These are phyloP conservation scores for Solanum tacnaense DNA, from an alignment of 257 asterid species.

Conservation along the genomic window DNA sequence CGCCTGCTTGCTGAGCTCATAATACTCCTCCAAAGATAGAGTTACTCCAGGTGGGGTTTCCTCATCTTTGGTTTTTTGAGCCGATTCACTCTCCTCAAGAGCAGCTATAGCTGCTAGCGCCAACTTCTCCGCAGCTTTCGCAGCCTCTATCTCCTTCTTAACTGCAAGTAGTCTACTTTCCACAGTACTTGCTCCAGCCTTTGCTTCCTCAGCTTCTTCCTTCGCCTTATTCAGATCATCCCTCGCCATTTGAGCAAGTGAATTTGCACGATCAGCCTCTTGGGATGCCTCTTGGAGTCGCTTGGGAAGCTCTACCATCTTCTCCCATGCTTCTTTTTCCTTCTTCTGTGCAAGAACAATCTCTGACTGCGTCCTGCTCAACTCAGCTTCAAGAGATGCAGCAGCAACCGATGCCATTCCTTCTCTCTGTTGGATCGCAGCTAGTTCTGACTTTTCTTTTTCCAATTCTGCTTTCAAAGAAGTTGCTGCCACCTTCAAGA, in stretches of 20 bases:
- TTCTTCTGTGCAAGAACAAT: slow-evolving; percentile 37
- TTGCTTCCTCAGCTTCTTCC: slow-evolving; percentile 74
- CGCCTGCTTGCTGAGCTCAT: slow-evolving; percentile 77
- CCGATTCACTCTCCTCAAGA: slow-evolving; percentile 64
- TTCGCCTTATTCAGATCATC: slow-evolving; percentile 56
- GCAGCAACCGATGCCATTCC: slow-evolving; percentile 79
- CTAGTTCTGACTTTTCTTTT: slow-evolving; percentile 50
- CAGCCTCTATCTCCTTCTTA: slow-evolving; percentile 86
- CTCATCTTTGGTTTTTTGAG: slow-evolving; percentile 23
- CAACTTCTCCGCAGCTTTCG: slow-evolving; percentile 75
- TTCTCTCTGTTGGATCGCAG: slow-evolving; percentile 55
- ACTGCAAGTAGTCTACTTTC: slow-evolving; percentile 66
- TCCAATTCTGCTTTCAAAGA: slow-evolving; percentile 61
- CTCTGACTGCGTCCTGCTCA: slow-evolving; percentile 49
- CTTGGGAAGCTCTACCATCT: slow-evolving; percentile 59
- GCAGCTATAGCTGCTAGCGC: slow-evolving; percentile 82
- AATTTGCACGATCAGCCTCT: slow-evolving; percentile 55
- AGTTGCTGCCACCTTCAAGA: slow-evolving; percentile 60
- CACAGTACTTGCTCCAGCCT: slow-evolving; percentile 48
- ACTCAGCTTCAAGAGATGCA: slow-evolving; percentile 75
- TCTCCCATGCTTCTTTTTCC: slow-evolving; percentile 70
- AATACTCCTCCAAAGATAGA: slow-evolving; percentile 68
- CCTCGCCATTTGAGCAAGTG: slow-evolving; percentile 34
- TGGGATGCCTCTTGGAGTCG: slow-evolving; percentile 61
- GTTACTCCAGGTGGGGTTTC: slow-evolving; percentile 49